Base-by-base conservation (phyloP, 2,329 filamentous ascomycete species). In the Pseudogymnoascus sp. region DNA sequence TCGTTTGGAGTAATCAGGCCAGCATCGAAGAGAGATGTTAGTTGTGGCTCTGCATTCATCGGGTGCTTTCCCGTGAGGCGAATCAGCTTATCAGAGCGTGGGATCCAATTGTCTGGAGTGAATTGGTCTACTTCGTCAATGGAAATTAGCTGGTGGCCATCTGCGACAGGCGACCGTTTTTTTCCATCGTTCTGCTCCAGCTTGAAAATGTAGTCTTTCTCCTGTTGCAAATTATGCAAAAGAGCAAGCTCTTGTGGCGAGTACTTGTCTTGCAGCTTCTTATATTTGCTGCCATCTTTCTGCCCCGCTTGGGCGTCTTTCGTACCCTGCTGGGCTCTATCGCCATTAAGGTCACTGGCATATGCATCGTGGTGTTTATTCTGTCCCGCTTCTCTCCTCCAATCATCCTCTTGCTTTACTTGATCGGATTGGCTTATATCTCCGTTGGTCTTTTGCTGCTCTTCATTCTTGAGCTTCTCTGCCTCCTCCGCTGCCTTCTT, bases 41-140 rank as follows among this genome's bases (percentile, higher is more conserved):
- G 71, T 0, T 74, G 63, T 0, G 78, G 69, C 66, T 83, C 80
- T 2, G 74, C 77, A 61, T 83, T 83, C 61, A 83, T 64, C 0
- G 80, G 79, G 66, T 82, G 79, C 47, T 80, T 80, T 3, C 80
- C 79, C 0, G 79, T 82, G 15, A 80, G 65, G 0, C 81, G 76
- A 36, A 81, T 77, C 4, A 83, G 72, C 26, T 78, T 67, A 0
- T 71, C 69, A 1, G 73, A 75, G 7, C 79, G 74, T 3, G 79
- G 79, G 1, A 83, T 71, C 80, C 79, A 82, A 62, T 81, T 82
- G 67, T 83, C 79, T 0, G 79, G 79, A 1, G 75, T 76, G 64
- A 79, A 79, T 41, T 81, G 78, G 63, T 83, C 80, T 2, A 73
- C 71, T 65, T 80, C 78, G 58, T 81, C 76, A 60, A 81, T 76